Evolutionary conservation across 805 yeast genomes (phyloP), one percentile per base, ranked within the genome.

Genomic region (Candida alai): DNA sequence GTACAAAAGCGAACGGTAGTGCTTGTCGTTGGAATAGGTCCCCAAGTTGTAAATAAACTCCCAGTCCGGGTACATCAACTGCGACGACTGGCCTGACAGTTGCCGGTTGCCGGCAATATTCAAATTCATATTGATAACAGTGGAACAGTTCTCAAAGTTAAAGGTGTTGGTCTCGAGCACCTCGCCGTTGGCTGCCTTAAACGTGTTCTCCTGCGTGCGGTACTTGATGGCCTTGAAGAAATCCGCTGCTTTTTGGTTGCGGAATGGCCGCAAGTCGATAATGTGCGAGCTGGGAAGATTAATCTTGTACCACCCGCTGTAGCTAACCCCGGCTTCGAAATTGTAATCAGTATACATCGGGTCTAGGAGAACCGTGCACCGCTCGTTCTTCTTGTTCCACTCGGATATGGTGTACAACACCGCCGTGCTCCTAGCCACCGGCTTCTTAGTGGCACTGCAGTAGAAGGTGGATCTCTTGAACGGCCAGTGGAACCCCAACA

Each of bases 401-500:
- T 52, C 47, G 1, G 60, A 43, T 28, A 66, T 45, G 0, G 71
- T 61, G 15, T 62, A 48, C 41, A 62, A 46, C 8, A 67, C 52
- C 3, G 68, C 68, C 2, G 68, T 68, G 19, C 58, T 48, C 16
- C 71, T 49, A 2, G 70, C 68, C 11, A 64, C 60, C 3, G 71
- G 70, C 36, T 58, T 54, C 35, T 49, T 55, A 4, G 68, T 55
- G 10, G 59, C 53, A n/a, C 64, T 44, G 14, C 65, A 57, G 40
- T 57, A 67, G 39, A 64, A 60, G 18, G 60, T 58, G 5, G 68
- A 45, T 38, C 66, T 58, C 7, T 66, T 49, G 44, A 66, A 66
- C 9, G 73, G 73, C 73, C 71, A 66, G 43, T 66, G 72, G 32
- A 65, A 64, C 2, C 65, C 71, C 18, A 66, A 36, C 14, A 66